Evolutionary conservation across 768 basidiomycete species (phyloP), one percentile per base, ranked within the genome.

Genomic region (Russula brevipes): DNA sequence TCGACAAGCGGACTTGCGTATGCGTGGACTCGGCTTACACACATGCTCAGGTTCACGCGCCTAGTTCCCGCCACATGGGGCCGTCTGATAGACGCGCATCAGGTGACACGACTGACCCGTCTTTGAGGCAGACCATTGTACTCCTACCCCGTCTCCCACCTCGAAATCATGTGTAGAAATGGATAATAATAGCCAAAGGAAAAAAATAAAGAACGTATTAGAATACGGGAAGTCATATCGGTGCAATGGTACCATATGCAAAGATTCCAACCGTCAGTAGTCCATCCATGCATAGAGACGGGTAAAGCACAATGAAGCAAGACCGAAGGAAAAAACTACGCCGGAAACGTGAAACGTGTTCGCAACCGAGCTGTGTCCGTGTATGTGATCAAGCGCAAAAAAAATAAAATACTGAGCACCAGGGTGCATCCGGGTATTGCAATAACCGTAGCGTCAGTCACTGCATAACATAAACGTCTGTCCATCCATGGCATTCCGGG

Each of bases 311-410:
- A 47, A 53, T 31, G 39, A 30, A 52, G 44, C 5, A 52, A 46
- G 35, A 63, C 19, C 58, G 41, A 50, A 59, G 49, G 19, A 16
- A 17, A 60, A 47, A 59, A 60, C 39, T 10, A 16, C 33, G 35
- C 16, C 63, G 30, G 42, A 59, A 64, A 59, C 33, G 52, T 63
- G 38, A 63, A 60, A 60, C 58, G 58, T 55, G 47, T 50, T 64
- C 58, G 63, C 58, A 46, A 4, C 63, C 63, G 63, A 64, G 54
- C 58, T 38, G 63, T 53, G 51, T 53, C 57, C 46, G 10, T 17
- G 14, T 46, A 33, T 16, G 31, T 33, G 54, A 44, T 58, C 17
- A 46, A 56, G 11, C 11, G 35, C 31, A 41, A 35, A 39, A 41
- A 33, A 42, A 42, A 14, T 14, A 16, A n/a, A n/a, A n/a, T n/a